Conservation (phyloP, 441 rosid species). For the Erodium moschatum region DNA sequence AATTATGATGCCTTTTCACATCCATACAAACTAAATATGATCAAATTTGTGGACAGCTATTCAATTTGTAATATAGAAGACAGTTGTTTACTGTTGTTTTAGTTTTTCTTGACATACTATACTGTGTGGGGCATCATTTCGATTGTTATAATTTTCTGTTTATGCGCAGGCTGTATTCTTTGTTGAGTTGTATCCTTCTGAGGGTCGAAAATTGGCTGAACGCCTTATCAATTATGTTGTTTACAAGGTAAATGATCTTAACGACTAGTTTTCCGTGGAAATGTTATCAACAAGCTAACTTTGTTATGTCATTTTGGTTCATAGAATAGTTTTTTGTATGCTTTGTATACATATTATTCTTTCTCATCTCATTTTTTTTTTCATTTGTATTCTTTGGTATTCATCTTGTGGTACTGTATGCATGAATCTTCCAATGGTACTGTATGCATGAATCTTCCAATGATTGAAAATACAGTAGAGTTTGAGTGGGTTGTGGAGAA, state of each 20-base stretch:
- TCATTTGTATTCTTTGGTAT: background rate
- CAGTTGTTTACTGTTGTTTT: too few species aligned
- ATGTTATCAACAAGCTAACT: background rate
- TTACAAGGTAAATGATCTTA: conserved; percentile 64
- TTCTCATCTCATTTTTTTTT: too few species aligned
- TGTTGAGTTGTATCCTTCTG: conserved; percentile 63
- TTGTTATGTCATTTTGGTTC: conserved; percentile 1
- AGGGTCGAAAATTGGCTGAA: conserved; percentile 71
- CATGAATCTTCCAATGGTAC: background rate
- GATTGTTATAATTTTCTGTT: conserved; percentile 16
- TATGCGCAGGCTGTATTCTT: conserved; percentile 74
- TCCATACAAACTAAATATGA: too few species aligned
- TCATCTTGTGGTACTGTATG: background rate
- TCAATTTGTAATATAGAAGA: too few species aligned
- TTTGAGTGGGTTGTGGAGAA: conserved; percentile 3
- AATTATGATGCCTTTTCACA: too few species aligned
- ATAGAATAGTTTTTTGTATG: background rate
- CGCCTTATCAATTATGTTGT: conserved; percentile 80
- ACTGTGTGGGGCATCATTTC: background rate
- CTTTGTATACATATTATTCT: too few species aligned
- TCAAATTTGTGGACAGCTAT: too few species aligned
- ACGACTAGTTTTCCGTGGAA: conserved; percentile 9
- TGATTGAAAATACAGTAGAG: background rate
- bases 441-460: background rate
- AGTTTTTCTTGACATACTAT: too few species aligned